Conservation (phyloP, 164 flowering plant species). For the Aristolochia californica region DNA sequence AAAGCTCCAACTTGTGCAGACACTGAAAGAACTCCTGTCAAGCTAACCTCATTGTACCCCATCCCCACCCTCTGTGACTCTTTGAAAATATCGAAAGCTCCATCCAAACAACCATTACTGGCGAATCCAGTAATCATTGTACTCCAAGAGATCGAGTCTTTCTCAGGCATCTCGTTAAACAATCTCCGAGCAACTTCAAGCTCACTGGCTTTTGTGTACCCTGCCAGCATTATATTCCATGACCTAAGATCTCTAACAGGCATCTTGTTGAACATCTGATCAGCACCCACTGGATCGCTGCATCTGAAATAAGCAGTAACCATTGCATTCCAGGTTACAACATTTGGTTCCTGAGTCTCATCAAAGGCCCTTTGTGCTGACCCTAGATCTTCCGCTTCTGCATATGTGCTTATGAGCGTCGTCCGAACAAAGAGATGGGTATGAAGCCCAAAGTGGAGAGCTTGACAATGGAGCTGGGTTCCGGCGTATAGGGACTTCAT, state of each 20-base stretch:
- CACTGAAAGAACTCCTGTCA: conserved; percentile 50
- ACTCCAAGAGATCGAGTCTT: conserved; percentile 59
- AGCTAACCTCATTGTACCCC: conserved; percentile 48
- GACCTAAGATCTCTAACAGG: conserved; percentile 37
- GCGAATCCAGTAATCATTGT: conserved; percentile 58
- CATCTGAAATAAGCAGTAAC: conserved; percentile 47
- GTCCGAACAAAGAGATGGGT: conserved; percentile 48
- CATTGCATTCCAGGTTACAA: conserved; percentile 60
- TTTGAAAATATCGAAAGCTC: conserved; percentile 37
- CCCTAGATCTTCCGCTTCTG: conserved; percentile 26
- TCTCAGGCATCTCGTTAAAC: conserved; percentile 29
- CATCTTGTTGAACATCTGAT: conserved; percentile 28
- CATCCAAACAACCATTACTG: conserved; percentile 37
- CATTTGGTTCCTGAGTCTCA: conserved; percentile 44
- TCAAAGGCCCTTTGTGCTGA: conserved; percentile 38
- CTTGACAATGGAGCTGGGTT: conserved; percentile 41
- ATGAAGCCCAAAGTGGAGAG: conserved; percentile 27
- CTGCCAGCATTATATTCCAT: conserved; percentile 54
- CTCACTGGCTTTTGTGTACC: conserved; percentile 42
- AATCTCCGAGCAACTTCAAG: conserved; percentile 27
- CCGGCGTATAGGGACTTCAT: conserved; percentile 23
- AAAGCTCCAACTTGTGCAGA: conserved; percentile 57
- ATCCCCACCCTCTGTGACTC: conserved; percentile 26
- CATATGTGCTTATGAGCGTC: conserved; percentile 46
- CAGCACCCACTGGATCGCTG: conserved; percentile 30